Percentiles rank a stretch among this genome's conserved stretches.
phyloP scores from a whole-genome alignment of 352 stramenopile species.

The Peronospora belbahrii region DNA sequence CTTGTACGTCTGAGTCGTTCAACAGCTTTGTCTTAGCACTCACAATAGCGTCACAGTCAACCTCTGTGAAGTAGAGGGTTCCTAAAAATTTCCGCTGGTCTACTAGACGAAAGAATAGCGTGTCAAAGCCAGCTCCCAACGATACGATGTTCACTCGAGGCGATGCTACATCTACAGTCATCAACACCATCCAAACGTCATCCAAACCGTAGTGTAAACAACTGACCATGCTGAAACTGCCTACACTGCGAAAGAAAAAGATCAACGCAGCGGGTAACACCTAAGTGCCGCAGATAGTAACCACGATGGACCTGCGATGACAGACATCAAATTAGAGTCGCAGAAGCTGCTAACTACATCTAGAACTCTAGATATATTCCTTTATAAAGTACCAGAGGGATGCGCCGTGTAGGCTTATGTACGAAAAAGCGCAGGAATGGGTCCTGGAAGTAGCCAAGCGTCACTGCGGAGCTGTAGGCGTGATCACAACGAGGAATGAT shows the following conservation, averaged over 20 bases:
- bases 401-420: slow-evolving; percentile 49
- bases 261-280: slow-evolving; percentile 42
- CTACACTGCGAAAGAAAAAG: slow-evolving; percentile 39
- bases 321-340: neutral
- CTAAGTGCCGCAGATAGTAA: slow-evolving; percentile 65
- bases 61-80: slow-evolving; percentile 37
- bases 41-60: slow-evolving; percentile 56
- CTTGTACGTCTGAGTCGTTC: slow-evolving; percentile 14
- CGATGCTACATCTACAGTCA: slow-evolving; percentile 12
- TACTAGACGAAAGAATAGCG: slow-evolving; percentile 58
- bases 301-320: slow-evolving; percentile 57
- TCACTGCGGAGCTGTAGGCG: slow-evolving; percentile 43
- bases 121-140: slow-evolving; percentile 67
- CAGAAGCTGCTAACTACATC: neutral
- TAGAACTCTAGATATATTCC: neutral
- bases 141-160: slow-evolving; percentile 51
- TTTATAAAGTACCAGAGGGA: slow-evolving; percentile 41
- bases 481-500: slow-evolving; percentile 5
- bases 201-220: neutral
- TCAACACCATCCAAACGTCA: slow-evolving; percentile 4
- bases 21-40: slow-evolving; percentile 41
- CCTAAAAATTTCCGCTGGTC: slow-evolving; percentile 18
- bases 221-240: neutral
- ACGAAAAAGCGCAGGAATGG: slow-evolving; percentile 54
- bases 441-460: slow-evolving; percentile 52